Percentiles rank a stretch among this genome's conserved stretches.
phyloP scores from a whole-genome alignment of 192 early-diverging fungal species.

The Coemansia sp. region DNA sequence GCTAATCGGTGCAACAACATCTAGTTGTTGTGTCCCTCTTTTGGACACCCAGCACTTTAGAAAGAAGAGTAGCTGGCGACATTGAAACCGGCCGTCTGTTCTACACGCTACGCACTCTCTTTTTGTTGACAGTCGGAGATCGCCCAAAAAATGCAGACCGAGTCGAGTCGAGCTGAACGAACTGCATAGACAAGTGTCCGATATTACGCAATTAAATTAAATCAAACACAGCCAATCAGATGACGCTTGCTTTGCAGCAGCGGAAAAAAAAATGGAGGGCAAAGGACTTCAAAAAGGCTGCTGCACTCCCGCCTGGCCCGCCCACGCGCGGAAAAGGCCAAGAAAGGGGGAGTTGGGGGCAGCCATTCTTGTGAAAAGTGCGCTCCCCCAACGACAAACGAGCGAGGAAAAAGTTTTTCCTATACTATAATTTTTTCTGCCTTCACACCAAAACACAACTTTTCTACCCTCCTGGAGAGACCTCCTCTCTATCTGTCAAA shows the following conservation, averaged over 20 bases:
- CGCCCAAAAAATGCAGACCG: neutral
- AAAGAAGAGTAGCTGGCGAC: neutral
- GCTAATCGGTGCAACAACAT: neutral
- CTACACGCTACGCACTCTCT: neutral
- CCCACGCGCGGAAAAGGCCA: slow-evolving; percentile 1
- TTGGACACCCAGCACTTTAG: neutral
- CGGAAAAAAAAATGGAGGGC: slow-evolving; percentile 1
- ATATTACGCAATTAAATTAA: neutral
- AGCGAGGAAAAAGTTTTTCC: slow-evolving; percentile 12
- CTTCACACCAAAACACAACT: slow-evolving; percentile 8
- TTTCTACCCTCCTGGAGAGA: neutral
- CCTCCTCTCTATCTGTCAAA: slow-evolving; percentile 10
- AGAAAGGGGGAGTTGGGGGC: neutral
- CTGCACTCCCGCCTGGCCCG: neutral
- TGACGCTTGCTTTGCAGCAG: neutral
- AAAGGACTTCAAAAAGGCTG: neutral
- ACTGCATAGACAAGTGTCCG: neutral
- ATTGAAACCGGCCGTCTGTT: neutral
- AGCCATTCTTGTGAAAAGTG: neutral
- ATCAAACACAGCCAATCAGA: slow-evolving; percentile 6
- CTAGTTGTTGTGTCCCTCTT: neutral
- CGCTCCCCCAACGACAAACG: neutral
- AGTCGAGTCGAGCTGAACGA: slow-evolving; percentile 4
- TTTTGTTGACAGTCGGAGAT: neutral
- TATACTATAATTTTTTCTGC: slow-evolving; percentile 14